phyloP scores from a whole-genome alignment of 768 basidiomycete species.

The Pisolithus microcarpus region DNA sequence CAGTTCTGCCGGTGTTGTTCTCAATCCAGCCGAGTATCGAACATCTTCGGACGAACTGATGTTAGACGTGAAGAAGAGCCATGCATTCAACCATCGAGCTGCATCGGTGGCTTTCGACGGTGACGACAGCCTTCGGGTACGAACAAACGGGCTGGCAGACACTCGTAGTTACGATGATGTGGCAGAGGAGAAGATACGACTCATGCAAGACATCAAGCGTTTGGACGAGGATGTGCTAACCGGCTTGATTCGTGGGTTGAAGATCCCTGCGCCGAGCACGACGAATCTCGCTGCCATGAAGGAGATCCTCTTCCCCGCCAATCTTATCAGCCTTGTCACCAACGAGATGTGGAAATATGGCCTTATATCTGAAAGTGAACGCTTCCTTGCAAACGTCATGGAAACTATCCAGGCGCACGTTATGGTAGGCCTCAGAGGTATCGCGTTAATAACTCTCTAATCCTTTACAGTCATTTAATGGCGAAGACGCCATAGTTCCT shows the following conservation, averaged over 20 bases:
- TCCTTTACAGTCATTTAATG: constrained; percentile 63
- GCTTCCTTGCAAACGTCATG: constrained; percentile 98
- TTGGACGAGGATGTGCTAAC: constrained; percentile 91
- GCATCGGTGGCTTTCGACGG: constrained; percentile 86
- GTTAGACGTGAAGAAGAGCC: constrained; percentile 63
- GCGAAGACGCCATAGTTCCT: constrained; percentile 93
- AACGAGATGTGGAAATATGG: constrained; percentile 99
- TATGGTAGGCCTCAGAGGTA: constrained; percentile 61
- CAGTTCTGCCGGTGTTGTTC: constrained; percentile 77
- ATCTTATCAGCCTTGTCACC: constrained; percentile 94
- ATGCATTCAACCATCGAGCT: constrained; percentile 69
- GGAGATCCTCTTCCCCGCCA: constrained; percentile 98
- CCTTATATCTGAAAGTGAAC: constrained; percentile 91
- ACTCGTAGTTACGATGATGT: constrained; percentile 79
- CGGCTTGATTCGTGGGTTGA: constrained; percentile 83
- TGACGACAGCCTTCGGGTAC: constrained; percentile 66
- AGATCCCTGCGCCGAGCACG: constrained; percentile 85
- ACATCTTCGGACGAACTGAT: constrained; percentile 75
- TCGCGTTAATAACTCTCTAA: constrained; percentile 3
- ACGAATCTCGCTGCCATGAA: constrained; percentile 91
- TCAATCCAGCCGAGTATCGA: constrained; percentile 54
- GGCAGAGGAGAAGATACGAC: constrained; percentile 88
- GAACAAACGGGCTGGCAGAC: constrained; percentile 59
- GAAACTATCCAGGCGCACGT: constrained; percentile 95
- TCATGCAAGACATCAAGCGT: constrained; percentile 85